Conservation (phyloP, 495 filamentous ascomycete genomes). For the Aspergillus nanangensis region DNA sequence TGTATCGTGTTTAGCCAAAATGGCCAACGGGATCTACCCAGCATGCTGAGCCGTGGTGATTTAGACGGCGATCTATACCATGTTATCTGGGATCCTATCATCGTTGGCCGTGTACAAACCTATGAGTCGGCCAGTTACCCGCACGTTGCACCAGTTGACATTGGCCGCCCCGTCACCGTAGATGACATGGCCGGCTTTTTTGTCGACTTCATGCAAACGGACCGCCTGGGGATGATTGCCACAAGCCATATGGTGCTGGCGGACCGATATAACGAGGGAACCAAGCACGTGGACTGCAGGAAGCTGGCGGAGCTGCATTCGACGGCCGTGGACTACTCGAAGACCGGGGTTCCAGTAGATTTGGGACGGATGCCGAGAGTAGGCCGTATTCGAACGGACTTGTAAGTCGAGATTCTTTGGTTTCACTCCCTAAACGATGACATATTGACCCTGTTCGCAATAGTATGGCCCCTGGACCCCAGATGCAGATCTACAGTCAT, state of each 20-base stretch:
- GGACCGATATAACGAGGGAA: constrained; percentile 54
- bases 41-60: constrained; percentile 73
- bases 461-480: constrained; percentile 60
- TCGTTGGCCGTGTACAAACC: constrained; percentile 26
- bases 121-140: constrained; percentile 65
- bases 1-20: constrained; percentile 73
- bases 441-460: too few relatives aligned
- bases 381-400: constrained; percentile 49
- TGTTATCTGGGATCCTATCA: constrained; percentile 62
- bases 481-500: constrained; percentile 40
- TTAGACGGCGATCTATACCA: constrained; percentile 79
- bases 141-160: constrained; percentile 43
- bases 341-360: constrained; percentile 65
- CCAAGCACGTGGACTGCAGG: constrained; percentile 52
- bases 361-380: constrained; percentile 37
- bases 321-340: constrained; percentile 77
- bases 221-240: constrained; percentile 68
- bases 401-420: too few relatives aligned
- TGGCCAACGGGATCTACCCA: constrained; percentile 69
- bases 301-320: constrained; percentile 67
- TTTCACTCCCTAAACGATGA: too few relatives aligned
- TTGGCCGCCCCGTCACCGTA: constrained; percentile 48
- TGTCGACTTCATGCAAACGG: constrained; percentile 72
- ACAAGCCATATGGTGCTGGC: constrained; percentile 63
- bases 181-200: constrained; percentile 75